Base-by-base conservation (phyloP, 306 rosid genomes). In the Casuarina glauca region DNA sequence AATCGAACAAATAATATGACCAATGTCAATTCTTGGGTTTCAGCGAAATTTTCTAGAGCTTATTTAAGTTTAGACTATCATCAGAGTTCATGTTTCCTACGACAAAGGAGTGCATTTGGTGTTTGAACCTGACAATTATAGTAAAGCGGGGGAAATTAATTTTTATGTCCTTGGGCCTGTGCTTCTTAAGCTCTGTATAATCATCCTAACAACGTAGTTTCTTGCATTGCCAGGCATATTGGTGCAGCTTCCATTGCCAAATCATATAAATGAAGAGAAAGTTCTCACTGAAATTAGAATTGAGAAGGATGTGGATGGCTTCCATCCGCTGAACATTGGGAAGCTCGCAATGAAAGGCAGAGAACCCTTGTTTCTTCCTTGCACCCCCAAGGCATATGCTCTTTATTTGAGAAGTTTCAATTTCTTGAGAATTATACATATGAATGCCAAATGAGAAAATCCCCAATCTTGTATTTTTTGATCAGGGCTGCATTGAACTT, bases 311-410 rank as follows among this genome's bases (percentile, higher is more conserved):
- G 98, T 94, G 0, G 98, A 94, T 91, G 97, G 98, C 13, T 94
- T 94, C 82, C 32, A 94, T 84, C 98, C 98, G 72, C 83, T 94
- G 72, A 89, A 94, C 89, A 88, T 94, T 43, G 98, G 97, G 82
- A 94, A 90, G 82, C 97, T 92, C 82, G 93, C 98, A 48, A 92
- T 94, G 96, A 92, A 94, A 86, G 98, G 94, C 81, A 84, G 98
- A 80, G 93, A 94, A 9, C 97, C 98, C 61, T 79, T 94, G 8
- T 92, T 94, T 71, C 87, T 85, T 74, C 97, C 97, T 54, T 94
- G 98, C 87, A 94, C 98, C 60, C 96, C 97, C 62, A 90, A 92
- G 97, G 97, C 81, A 86, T 26, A 62, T 79, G 4, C 53, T 74
- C 76, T 80, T 75, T 1, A 73, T 53, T 66, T 82, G 3, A 42